A percentile compares a stretch with the other conserved stretches of the same genome.
Conservation (phyloP, 2,329 filamentous ascomycete species). For the Alternaria infectoria region DNA sequence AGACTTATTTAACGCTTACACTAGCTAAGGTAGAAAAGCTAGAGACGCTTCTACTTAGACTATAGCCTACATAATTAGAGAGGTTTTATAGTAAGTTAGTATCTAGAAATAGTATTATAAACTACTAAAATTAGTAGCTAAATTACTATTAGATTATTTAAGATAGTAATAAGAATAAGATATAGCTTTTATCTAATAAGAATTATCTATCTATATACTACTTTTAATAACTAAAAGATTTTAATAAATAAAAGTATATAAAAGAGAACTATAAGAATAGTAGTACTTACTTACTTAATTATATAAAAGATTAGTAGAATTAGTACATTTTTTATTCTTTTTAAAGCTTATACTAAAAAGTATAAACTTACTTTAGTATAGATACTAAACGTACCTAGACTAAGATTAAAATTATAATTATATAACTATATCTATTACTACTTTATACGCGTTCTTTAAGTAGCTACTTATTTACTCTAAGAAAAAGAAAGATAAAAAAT, state of each 20-base stretch:
- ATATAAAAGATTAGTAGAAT: constrained; percentile 26
- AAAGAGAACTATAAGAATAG: constrained; percentile 28
- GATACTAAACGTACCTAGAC: constrained; percentile 17
- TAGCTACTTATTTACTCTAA: constrained; percentile 15
- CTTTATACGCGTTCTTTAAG: constrained; percentile 23
- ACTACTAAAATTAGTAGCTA: constrained; percentile 16
- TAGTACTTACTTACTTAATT: constrained; percentile 21
- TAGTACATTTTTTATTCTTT: constrained; percentile 16
- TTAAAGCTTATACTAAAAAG: constrained; percentile 8
- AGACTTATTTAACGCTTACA: constrained; percentile 6
- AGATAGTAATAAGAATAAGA: constrained; percentile 15
- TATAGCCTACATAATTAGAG: constrained; percentile 13
- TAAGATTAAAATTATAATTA: constrained; percentile 10
- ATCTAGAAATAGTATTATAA: constrained; percentile 17
- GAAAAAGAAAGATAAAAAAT: constrained; percentile 16
- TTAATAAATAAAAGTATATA: constrained; percentile 20
- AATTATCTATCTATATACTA: constrained; percentile 25
- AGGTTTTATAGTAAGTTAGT: constrained; percentile 26
- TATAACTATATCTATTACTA: constrained; percentile 12
- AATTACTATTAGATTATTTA: constrained; percentile 24
- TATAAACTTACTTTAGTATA: constrained; percentile 14
- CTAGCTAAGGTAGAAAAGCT: constrained; percentile 23
- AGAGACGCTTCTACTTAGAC: constrained; percentile 10
- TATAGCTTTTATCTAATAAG: constrained; percentile 13
- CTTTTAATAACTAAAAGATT: constrained; percentile 14